These are phyloP conservation scores for Talaromyces borbonicus DNA, from an alignment of 495 filamentous ascomycete species.

Conservation along the genomic window DNA sequence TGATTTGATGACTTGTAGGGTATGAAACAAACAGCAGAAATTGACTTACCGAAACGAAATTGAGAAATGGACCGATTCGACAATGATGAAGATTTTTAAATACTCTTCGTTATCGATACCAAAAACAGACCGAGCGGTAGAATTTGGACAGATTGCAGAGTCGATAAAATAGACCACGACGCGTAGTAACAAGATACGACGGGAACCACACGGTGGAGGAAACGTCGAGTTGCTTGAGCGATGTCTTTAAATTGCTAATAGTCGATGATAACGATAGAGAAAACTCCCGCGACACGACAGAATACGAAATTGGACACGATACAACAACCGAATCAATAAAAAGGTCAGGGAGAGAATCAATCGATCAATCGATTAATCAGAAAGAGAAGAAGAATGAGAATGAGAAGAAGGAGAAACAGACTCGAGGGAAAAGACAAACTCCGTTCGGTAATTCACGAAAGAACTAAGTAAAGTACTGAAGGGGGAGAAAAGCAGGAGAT, in stretches of 20 bases:
- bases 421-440: too few species aligned
- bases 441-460: conserved; percentile 22
- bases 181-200: too few species aligned
- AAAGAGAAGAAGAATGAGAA: conserved; percentile 37
- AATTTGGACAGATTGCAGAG: conserved; percentile 14
- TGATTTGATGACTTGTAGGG: background rate
- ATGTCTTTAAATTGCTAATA: conserved; percentile 21
- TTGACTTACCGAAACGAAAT: conserved; percentile 6
- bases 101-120: conserved; percentile 5
- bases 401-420: too few species aligned
- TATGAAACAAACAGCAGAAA: conserved; percentile 2
- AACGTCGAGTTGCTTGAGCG: conserved; percentile 33
- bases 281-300: conserved; percentile 22
- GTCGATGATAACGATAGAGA: conserved; percentile 15
- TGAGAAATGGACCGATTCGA: conserved; percentile 1
- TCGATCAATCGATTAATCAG: conserved; percentile 17
- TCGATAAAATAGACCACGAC: too few species aligned
- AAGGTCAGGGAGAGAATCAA: conserved; percentile 10
- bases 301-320: conserved; percentile 29
- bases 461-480: conserved; percentile 19
- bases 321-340: conserved; percentile 16
- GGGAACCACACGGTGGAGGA: conserved; percentile 23
- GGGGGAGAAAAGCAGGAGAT: conserved; percentile 29
- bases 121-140: conserved; percentile 5
- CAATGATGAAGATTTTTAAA: background rate